Evolutionary conservation across 371 early-diverging fungal genomes (phyloP), one percentile per base, ranked within the genome.

Genomic region (Rhizopus sp.): DNA sequence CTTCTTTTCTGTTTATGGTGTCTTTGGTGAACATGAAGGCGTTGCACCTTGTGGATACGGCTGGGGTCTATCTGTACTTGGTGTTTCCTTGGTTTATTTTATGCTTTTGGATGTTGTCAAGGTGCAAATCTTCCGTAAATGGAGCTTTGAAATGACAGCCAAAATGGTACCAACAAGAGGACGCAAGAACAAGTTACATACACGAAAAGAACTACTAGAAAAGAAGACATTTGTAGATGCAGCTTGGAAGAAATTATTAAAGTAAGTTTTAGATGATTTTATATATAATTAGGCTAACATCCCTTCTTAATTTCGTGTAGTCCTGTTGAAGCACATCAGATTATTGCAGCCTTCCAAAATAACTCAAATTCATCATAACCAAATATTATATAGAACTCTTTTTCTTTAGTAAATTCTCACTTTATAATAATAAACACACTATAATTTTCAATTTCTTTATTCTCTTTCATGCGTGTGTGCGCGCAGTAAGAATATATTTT

Each of bases 91-190:
- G 32, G 80, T 78, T 6, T 88, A 85, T 57, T 87, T 85, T 64
- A 85, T 92, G 77, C 49, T 93, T 39, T 77, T 95, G 32, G 96
- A 95, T 69, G 71, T 89, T n/a, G 80, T 94, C 78, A 94, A 94
- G 80, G 93, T 93, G 12, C 78, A 82, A 55, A 72, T 91, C 37
- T 83, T 92, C 78, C 81, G 86, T 16, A 55, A 66, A 57, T 95
- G 95, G 94, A 78, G 72, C 50, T 78, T 78, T 64, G 75, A 68
- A 49, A 55, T 75, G 59, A 90, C 90, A 0, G 91, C 89, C 45
- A 81, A 59, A 39, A 55, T 90, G 40, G 88, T 83, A 64, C 93
- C 93, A 5, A 83, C 90, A 0, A 73, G 71, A 9, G 54, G 69
- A 15, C 85, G 89, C 46, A 72, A 72, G 45, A 60, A 64, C 15